These are phyloP conservation scores for Alternaria brassicicola DNA, from an alignment of 2,329 filamentous ascomycete species.

Conservation along the genomic window DNA sequence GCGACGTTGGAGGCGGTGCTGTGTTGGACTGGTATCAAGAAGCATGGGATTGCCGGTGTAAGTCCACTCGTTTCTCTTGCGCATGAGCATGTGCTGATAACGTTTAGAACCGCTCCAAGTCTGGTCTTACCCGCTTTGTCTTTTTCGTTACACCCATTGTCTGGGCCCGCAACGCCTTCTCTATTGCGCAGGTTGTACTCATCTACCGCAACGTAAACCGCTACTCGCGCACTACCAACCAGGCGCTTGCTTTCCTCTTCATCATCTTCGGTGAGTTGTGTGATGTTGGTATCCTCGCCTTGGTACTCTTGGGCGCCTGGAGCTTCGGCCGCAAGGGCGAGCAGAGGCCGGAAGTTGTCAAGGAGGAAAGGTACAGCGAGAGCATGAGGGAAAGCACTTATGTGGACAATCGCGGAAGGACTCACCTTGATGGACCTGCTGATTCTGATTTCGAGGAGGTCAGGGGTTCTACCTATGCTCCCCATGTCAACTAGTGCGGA, in stretches of 20 bases:
- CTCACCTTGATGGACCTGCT: neutral
- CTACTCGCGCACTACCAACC: constrained; percentile 26
- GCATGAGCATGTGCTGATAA: neutral
- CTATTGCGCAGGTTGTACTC: constrained; percentile 21
- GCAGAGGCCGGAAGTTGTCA: neutral
- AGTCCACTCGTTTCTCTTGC: neutral
- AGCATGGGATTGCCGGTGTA: constrained; percentile 21
- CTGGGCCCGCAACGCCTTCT: constrained; percentile 25
- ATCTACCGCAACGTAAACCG: constrained; percentile 18
- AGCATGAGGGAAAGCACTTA: neutral
- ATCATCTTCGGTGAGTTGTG: constrained; percentile 27
- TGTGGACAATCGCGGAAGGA: neutral
- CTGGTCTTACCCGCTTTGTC: constrained; percentile 17
- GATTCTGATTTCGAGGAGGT: neutral
- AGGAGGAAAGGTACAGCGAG: constrained; percentile 12
- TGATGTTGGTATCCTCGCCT: constrained; percentile 17
- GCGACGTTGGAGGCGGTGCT: constrained; percentile 19
- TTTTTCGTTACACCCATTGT: constrained; percentile 22
- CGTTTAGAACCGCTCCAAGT: constrained; percentile 3
- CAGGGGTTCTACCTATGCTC: neutral
- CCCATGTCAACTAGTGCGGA: neutral
- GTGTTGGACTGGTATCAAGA: constrained; percentile 20
- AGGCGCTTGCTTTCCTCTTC: constrained; percentile 27
- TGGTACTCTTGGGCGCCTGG: constrained; percentile 20
- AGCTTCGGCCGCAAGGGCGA: constrained; percentile 21